Evolutionary conservation across 2,329 filamentous ascomycete species (phyloP), one percentile per base, ranked within the genome.

Genomic region (Aspergillus sclerotialis): DNA sequence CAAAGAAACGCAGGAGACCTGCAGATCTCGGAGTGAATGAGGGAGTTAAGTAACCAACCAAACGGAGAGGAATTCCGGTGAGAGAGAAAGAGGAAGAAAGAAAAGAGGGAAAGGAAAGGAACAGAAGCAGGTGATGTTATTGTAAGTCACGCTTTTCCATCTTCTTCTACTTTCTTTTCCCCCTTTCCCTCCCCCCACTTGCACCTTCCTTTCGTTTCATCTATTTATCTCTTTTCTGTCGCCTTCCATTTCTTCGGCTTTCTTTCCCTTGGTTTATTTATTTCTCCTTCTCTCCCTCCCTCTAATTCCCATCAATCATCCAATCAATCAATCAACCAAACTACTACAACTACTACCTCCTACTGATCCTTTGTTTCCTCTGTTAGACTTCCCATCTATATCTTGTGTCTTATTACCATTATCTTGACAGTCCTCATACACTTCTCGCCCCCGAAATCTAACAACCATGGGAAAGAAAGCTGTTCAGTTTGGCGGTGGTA

Each of bases 401-500:
- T n/a, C n/a, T n/a, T n/a, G n/a, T n/a, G n/a, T n/a, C n/a, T n/a
- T n/a, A n/a, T n/a, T 23, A 23, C 19, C 19, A 10, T 29, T 12
- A 13, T 30, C 30, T 30, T 28, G 21, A 26, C 36, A 29, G 19
- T 33, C 21, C 15, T 36, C 11, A 32, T 19, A 28, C 28, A 33
- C 18, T 24, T n/a, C n/a, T n/a, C n/a, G n/a, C n/a, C n/a, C n/a
- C n/a, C n/a, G n/a, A n/a, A n/a, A n/a, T n/a, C n/a, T n/a, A n/a
- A 28, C 32, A 38, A 53, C 28, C 45, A 67, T 66, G 62, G 54
- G 49, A 45, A 79, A 78, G 61, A 86, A 82, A 60, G 84, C 84
- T 48, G 77, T 90, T 60, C 85, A 90, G 68, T 90, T 92, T 52
- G 85, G 85, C 48, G 84, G 84, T 53, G 85, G 85, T 58, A 90